Evolutionary conservation across 2,329 filamentous ascomycete genomes (phyloP).

Genomic region (Curvularia sp.): DNA sequence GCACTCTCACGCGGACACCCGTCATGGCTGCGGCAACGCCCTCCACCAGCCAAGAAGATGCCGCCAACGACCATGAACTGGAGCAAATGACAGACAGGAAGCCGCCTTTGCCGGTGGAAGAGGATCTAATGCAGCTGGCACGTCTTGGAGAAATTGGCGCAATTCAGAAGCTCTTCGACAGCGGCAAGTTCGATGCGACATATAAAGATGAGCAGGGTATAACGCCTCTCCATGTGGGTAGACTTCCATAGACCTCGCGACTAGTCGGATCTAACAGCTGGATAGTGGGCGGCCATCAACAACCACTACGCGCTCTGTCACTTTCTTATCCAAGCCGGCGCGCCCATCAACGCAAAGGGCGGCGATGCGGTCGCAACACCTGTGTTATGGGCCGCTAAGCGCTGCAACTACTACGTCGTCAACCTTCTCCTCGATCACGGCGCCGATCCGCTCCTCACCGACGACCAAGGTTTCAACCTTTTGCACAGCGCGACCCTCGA

Average conservation of each 20-base stretch:
- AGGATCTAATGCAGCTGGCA: constrained; percentile 96
- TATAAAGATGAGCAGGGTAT: constrained; percentile 92
- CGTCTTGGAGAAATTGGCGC: constrained; percentile 82
- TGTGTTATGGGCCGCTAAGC: constrained; percentile 95
- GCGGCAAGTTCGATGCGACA: constrained; percentile 78
- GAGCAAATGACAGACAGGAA: constrained; percentile 46
- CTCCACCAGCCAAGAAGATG: constrained; percentile 34
- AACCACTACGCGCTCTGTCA: constrained; percentile 98
- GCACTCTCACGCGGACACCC: constrained; percentile 26
- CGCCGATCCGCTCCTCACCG: constrained; percentile 89
- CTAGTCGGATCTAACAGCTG: constrained; percentile 14
- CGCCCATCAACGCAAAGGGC: constrained; percentile 92
- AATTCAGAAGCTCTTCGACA: constrained; percentile 90
- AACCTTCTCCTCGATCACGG: constrained; percentile 89
- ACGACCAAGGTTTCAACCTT: constrained; percentile 97
- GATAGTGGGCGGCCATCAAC: constrained; percentile 97
- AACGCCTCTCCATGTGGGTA: constrained; percentile 85
- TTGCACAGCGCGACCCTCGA: constrained; percentile 97
- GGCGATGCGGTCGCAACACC: constrained; percentile 94
- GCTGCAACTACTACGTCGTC: constrained; percentile 96
- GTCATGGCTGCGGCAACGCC: constrained; percentile 37
- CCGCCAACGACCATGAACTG: constrained; percentile 44
- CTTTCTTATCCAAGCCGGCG: constrained; percentile 84
- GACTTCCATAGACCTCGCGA: background rate
- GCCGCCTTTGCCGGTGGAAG: constrained; percentile 61